A percentile compares a stretch with the other conserved stretches of the same genome.
phyloP scores from a whole-genome alignment of 306 rosid species.

The Arachis stenosperma region DNA sequence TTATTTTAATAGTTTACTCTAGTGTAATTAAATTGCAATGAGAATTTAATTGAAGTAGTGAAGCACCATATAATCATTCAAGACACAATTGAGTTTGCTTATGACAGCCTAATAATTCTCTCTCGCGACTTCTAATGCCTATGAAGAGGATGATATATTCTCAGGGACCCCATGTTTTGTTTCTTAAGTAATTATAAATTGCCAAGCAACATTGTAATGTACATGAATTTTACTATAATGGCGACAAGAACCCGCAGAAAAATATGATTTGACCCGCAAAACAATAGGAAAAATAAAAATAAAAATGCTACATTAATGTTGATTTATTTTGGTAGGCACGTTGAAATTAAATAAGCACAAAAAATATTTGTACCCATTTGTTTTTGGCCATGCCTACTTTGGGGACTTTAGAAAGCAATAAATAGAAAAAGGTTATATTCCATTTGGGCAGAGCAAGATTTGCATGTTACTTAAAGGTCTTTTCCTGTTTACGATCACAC shows the following conservation, averaged over 20 bases:
- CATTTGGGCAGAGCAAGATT: constrained; percentile 56
- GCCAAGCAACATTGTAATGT: neutral
- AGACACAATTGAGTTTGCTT: constrained; percentile 29
- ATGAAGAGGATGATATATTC: constrained; percentile 12
- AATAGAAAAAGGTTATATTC: constrained; percentile 44
- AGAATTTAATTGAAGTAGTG: neutral
- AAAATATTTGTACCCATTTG: neutral
- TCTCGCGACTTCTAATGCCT: constrained; percentile 16
- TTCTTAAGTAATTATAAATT: constrained; percentile 35
- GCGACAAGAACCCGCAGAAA: constrained; percentile 4
- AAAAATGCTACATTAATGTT: neutral
- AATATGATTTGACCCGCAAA: neutral
- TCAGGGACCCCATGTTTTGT: constrained; percentile 37
- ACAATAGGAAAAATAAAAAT: neutral
- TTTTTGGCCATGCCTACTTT: neutral
- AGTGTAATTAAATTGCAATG: too few relatives aligned
- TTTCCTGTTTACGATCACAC: constrained; percentile 57
- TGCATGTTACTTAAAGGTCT: constrained; percentile 75
- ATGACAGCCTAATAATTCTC: constrained; percentile 43
- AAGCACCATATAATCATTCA: constrained; percentile 32
- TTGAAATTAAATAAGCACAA: neutral
- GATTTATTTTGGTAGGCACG: neutral
- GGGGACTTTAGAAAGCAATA: constrained; percentile 39
- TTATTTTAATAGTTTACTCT: too few relatives aligned
- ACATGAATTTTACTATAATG: constrained; percentile 9